Conservation (phyloP, 2,329 filamentous ascomycete species). For the Penicillium fuscoglaucum region DNA sequence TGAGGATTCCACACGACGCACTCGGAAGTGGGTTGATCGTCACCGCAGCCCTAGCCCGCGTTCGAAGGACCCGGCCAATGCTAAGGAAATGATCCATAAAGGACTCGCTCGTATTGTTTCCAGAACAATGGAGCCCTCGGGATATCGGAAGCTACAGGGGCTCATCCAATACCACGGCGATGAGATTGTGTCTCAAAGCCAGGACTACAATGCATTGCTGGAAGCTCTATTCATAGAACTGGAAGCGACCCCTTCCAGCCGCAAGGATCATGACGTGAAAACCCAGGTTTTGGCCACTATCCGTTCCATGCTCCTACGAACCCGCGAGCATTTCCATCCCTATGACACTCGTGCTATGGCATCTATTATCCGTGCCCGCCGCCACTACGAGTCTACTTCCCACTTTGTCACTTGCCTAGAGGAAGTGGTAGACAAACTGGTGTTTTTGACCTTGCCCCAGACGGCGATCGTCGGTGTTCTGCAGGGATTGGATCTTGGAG, state of each 20-base stretch:
- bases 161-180: constrained; percentile 41
- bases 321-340: constrained; percentile 35
- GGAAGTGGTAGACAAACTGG: constrained; percentile 40
- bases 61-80: constrained; percentile 41
- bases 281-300: constrained; percentile 46
- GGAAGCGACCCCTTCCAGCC: constrained; percentile 34
- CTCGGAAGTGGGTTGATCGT: constrained; percentile 38
- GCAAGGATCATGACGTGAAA: constrained; percentile 39
- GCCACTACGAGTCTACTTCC: constrained; percentile 40
- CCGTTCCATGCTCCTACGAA: constrained; percentile 41
- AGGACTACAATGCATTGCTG: constrained; percentile 41
- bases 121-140: constrained; percentile 42
- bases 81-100: constrained; percentile 41
- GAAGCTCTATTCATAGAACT: constrained; percentile 41
- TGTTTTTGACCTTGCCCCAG: constrained; percentile 24
- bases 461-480: constrained; percentile 37
- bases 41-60: constrained; percentile 39
- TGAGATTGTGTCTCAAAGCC: constrained; percentile 36
- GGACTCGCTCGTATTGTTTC: constrained; percentile 39
- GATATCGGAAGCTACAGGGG: constrained; percentile 45
- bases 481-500: constrained; percentile 30
- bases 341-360: constrained; percentile 39
- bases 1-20: constrained; percentile 32
- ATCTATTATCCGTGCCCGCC: constrained; percentile 40
- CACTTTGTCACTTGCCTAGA: constrained; percentile 45